Evolutionary conservation across 179 eudicot genomes (phyloP).

Genomic region (Spinacia oleracea): DNA sequence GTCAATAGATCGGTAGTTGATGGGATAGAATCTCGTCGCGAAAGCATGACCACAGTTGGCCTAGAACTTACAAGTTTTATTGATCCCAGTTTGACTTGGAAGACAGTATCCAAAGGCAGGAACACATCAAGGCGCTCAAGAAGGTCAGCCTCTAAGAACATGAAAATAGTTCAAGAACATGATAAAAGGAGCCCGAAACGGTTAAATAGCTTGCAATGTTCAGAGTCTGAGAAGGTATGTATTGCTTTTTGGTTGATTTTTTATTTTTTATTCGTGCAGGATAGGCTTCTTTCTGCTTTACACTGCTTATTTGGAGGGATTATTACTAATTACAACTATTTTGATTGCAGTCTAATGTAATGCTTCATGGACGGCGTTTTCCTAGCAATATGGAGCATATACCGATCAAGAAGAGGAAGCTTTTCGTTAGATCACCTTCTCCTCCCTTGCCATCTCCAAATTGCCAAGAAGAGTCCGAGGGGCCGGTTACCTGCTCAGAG

Average conservation of each 20-base stretch:
- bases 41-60: constrained; percentile 46
- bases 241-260: not conserved
- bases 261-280: not conserved
- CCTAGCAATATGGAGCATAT: constrained; percentile 44
- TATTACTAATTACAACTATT: not conserved
- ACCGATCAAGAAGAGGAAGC: constrained; percentile 65
- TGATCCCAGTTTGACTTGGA: constrained; percentile 51
- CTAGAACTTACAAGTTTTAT: constrained; percentile 38
- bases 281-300: not conserved
- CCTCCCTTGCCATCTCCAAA: constrained; percentile 39
- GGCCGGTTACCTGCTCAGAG: constrained; percentile 23
- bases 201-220: constrained; percentile 30
- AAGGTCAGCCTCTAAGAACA: constrained; percentile 28
- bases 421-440: constrained; percentile 34
- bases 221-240: constrained; percentile 48
- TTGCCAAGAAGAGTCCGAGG: constrained; percentile 32
- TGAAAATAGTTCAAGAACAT: constrained; percentile 26
- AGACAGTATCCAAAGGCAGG: constrained; percentile 48
- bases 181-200: constrained; percentile 28
- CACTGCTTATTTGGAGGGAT: not conserved
- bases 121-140: constrained; percentile 50
- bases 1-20: constrained; percentile 30
- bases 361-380: constrained; percentile 45
- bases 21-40: constrained; percentile 32
- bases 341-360: constrained; percentile 42